phyloP scores from a whole-genome alignment of 2,329 filamentous ascomycete genomes.

The Ascochyta rabiei region DNA sequence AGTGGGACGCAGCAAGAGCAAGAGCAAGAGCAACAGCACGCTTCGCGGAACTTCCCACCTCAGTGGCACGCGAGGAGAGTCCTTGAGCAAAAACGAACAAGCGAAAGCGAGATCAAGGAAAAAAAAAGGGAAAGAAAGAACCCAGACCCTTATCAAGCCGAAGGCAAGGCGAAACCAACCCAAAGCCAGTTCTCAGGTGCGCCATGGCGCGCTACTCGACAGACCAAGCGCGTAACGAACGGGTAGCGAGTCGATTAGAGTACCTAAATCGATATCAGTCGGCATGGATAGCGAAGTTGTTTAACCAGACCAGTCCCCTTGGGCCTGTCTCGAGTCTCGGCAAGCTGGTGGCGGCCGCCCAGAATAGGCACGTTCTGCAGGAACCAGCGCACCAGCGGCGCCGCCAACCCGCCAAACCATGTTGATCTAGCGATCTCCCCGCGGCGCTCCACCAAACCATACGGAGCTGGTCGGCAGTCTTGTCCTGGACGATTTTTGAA shows the following conservation, averaged over 20 bases:
- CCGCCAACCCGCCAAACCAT: no score
- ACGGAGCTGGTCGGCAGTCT: no score
- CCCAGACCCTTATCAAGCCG: constrained; percentile 12
- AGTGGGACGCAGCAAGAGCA: constrained; percentile 14
- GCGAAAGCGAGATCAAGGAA: not conserved
- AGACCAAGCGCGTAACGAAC: constrained; percentile 8
- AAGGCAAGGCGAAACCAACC: not conserved
- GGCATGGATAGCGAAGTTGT: constrained; percentile 3
- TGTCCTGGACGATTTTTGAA: no score
- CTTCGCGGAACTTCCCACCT: not conserved
- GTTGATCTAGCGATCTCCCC: not conserved
- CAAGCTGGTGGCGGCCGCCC: constrained; percentile 4
- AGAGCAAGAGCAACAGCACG: constrained; percentile 6
- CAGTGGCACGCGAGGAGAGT: not conserved
- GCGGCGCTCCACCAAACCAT: no score
- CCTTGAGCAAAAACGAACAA: not conserved
- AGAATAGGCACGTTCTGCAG: constrained; percentile 4
- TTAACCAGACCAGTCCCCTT: not conserved
- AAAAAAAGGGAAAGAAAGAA: not conserved
- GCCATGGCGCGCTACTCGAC: constrained; percentile 10
- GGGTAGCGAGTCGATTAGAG: not conserved
- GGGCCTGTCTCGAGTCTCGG: not conserved
- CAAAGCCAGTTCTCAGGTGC: constrained; percentile 5
- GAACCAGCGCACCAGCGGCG: not conserved
- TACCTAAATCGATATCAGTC: not conserved